Evolutionary conservation across 2,329 filamentous ascomycete species (phyloP), one percentile per base, ranked within the genome.

Genomic region (Microsporum audouinii): DNA sequence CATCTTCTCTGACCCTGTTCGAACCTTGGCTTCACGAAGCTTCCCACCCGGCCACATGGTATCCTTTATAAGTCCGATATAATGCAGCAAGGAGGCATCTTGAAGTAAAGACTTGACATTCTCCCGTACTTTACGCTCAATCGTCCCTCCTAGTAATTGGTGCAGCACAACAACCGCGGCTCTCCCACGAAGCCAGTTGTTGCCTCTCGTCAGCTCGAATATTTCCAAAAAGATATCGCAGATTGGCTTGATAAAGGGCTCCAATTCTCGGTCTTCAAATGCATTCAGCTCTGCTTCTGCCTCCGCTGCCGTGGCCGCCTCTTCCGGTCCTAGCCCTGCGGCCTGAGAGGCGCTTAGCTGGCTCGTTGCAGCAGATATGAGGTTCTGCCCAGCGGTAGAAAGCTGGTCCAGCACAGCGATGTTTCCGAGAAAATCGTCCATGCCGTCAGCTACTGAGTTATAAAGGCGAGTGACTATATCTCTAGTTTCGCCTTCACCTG

Each of bases 231-330:
- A 99, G 63, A 99, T 86, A 73, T 99, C 94, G 74, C 91, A 96
- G 64, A 99, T 96, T 2, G 94, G 95, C 72, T 96, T 99, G 68
- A 99, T 94, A 69, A 99, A 97, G 0, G 94, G 94, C 70, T 95
- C 91, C 1, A 91, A 31, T 68, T 96, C 90, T 68, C 86, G 87
- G 70, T 89, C 87, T 74, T 97, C 92, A 69, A 95, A 97, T 0
- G 92, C 92, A 62, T 91, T 89, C 57, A 99, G 79, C 73, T 97
- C 94, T 0, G 92, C 92, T 74, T 97, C 91, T 0, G 91, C 94
- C 76, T 97, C 94, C 5, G 31, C 47, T 17, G 82, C 77, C 2
- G 80, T 79, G 12, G 73, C 75, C 76, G 62, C 74, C 79, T 79
- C 62, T 14, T 41, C 34, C 34, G 51, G 17, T 14, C 57, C 65